Evolutionary conservation across 2,329 filamentous ascomycete species (phyloP).

Genomic region (Fusarium multiceps): DNA sequence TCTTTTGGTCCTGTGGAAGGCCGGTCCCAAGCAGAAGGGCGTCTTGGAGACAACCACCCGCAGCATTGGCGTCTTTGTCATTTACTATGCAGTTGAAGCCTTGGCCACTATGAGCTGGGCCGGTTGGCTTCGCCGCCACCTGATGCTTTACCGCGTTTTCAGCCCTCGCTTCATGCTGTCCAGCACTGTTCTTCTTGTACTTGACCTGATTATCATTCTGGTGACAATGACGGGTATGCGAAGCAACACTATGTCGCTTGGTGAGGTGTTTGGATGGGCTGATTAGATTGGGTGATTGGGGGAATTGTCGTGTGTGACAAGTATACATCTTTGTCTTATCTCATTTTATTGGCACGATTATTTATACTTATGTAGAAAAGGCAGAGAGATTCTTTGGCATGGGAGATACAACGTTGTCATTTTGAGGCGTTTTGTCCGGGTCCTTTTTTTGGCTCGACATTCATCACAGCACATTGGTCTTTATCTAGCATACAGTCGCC

Average conservation of each 20-base stretch:
- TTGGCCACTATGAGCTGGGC: conserved; percentile 92
- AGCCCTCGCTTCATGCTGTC: conserved; percentile 90
- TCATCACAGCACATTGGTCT: conserved; percentile 26
- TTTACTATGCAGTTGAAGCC: conserved; percentile 85
- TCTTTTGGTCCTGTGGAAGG: conserved; percentile 88
- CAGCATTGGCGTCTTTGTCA: conserved; percentile 77
- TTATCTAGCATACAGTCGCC: conserved; percentile 21
- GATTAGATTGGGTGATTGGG: conserved; percentile 51
- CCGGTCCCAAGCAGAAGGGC: conserved; percentile 76
- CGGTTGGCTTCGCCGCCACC: conserved; percentile 84
- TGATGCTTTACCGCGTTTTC: conserved; percentile 98
- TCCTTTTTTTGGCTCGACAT: conserved; percentile 17
- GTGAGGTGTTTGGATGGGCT: conserved; percentile 88
- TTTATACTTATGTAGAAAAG: conserved; percentile 1
- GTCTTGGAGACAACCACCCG: conserved; percentile 77
- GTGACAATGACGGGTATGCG: conserved; percentile 80
- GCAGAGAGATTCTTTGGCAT: conserved; percentile 6
- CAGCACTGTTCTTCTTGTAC: conserved; percentile 74
- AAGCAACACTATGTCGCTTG: conserved; percentile 80
- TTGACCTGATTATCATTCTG: conserved; percentile 79
- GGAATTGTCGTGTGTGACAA: conserved; percentile 27
- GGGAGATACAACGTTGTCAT: conserved; percentile 10
- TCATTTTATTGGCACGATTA: not conserved
- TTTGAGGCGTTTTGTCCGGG: conserved; percentile 9
- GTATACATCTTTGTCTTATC: conserved; percentile 1